These are phyloP conservation scores for Knoxdaviesia capensis DNA, from an alignment of 2,329 filamentous ascomycete genomes.

Conservation along the genomic window DNA sequence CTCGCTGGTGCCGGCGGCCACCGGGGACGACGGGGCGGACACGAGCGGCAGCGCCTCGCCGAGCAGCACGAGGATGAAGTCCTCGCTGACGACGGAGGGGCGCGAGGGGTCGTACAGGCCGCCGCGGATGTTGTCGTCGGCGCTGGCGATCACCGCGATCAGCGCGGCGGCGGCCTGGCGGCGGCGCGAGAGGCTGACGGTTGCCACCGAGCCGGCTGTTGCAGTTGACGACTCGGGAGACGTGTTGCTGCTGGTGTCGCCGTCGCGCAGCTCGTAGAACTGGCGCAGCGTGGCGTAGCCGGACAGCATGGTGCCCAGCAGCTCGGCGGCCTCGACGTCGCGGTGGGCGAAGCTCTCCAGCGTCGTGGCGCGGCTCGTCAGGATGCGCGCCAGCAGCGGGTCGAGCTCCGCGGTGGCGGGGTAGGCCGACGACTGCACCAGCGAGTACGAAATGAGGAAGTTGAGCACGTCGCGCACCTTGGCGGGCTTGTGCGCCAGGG, in stretches of 20 bases:
- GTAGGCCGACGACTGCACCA: slow-evolving; percentile 68
- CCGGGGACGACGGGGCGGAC: slow-evolving; percentile 13
- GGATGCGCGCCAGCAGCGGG: slow-evolving; percentile 44
- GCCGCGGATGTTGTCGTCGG: slow-evolving; percentile 78
- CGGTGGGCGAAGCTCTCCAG: slow-evolving; percentile 51
- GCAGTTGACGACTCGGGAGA: neutral
- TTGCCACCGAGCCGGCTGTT: slow-evolving; percentile 10
- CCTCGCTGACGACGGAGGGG: slow-evolving; percentile 71
- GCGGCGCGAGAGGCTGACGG: slow-evolving; percentile 34
- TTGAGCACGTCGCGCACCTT: slow-evolving; percentile 77
- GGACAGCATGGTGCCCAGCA: slow-evolving; percentile 70
- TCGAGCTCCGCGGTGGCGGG: slow-evolving; percentile 56
- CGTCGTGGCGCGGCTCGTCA: slow-evolving; percentile 51
- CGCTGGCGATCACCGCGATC: slow-evolving; percentile 65
- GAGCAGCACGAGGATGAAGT: slow-evolving; percentile 65
- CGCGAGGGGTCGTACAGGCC: slow-evolving; percentile 68
- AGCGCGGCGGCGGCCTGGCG: slow-evolving; percentile 53
- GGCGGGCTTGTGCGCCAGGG: slow-evolving; percentile 55
- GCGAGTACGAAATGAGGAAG: slow-evolving; percentile 67
- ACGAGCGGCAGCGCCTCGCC: slow-evolving; percentile 70
- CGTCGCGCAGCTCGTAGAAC: slow-evolving; percentile 77
- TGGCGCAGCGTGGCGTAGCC: slow-evolving; percentile 81
- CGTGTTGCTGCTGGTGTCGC: neutral
- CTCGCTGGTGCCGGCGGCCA: slow-evolving; percentile 12
- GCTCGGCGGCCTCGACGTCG: slow-evolving; percentile 63